Percentiles rank a stretch among this genome's conserved stretches.
phyloP scores from a whole-genome alignment of 2,329 filamentous ascomycete species.

The Nemania sp. region DNA sequence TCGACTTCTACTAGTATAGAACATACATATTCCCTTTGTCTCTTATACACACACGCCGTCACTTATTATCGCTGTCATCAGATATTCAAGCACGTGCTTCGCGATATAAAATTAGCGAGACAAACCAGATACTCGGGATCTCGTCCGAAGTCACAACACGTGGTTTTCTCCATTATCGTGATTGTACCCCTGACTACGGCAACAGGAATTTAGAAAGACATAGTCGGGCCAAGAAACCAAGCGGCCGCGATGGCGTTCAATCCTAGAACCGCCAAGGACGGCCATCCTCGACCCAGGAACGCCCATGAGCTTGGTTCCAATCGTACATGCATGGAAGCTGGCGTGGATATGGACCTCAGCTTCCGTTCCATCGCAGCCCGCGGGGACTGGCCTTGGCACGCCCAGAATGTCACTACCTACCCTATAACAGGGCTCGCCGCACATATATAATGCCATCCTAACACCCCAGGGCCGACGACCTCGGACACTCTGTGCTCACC shows the following conservation, averaged over 20 bases:
- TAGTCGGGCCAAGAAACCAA: not conserved
- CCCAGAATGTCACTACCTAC: conserved; percentile 8
- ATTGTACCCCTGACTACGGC: conserved; percentile 19
- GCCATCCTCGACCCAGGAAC: conserved; percentile 12
- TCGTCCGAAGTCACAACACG: conserved; percentile 5
- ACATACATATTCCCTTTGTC: not conserved
- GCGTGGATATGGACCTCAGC: not conserved
- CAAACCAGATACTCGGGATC: not conserved
- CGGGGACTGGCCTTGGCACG: conserved; percentile 27
- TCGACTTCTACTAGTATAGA: not conserved
- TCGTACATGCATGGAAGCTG: conserved; percentile 29
- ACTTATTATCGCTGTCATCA: not conserved
- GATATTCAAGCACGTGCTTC: conserved; percentile 17
- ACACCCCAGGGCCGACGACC: not conserved
- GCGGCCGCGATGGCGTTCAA: conserved; percentile 4
- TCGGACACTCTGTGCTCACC: not conserved
- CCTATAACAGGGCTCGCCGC: not conserved
- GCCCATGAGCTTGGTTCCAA: conserved; percentile 25
- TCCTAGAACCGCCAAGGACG: conserved; percentile 28
- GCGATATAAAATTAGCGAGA: not conserved
- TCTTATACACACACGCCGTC: too few relatives aligned
- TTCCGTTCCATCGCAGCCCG: conserved; percentile 20
- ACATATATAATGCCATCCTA: conserved; percentile 30
- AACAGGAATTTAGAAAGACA: not conserved
- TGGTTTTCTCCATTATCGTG: conserved; percentile 19